Evolutionary conservation across 2,329 filamentous ascomycete species (phyloP).

Genomic region (Xylaria sp.): DNA sequence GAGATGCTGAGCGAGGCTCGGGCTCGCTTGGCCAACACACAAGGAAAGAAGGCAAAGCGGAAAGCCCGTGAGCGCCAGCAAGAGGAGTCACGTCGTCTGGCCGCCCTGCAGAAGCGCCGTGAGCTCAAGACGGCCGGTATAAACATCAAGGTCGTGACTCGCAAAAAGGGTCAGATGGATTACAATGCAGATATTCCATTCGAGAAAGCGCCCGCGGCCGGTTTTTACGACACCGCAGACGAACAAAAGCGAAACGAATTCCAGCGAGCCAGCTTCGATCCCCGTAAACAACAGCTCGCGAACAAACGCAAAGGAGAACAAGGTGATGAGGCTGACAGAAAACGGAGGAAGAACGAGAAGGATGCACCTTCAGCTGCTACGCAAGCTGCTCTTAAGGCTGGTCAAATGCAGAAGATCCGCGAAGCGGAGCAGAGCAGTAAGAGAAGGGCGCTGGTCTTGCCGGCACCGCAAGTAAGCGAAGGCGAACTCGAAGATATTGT

Average conservation of each 20-base stretch:
- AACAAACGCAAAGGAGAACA: conserved; percentile 94
- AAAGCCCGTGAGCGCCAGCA: conserved; percentile 96
- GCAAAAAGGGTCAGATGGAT: conserved; percentile 97
- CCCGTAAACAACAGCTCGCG: conserved; percentile 86
- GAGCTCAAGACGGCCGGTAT: conserved; percentile 98
- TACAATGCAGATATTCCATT: conserved; percentile 99
- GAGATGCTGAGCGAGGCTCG: conserved; percentile 99
- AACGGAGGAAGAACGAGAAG: conserved; percentile 90
- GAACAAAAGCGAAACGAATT: conserved; percentile 84
- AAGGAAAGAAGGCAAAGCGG: conserved; percentile 98
- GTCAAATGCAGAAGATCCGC: conserved; percentile 91
- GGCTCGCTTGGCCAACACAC: conserved; percentile 94
- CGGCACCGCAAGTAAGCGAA: conserved; percentile 91
- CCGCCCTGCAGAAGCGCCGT: conserved; percentile 90
- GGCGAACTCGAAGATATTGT: conserved; percentile 96
- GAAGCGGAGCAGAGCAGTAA: conserved; percentile 98
- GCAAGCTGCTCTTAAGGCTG: conserved; percentile 90
- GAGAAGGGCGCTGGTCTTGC: conserved; percentile 81
- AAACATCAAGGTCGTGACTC: conserved; percentile 92
- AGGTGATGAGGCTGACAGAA: conserved; percentile 82
- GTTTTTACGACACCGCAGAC: conserved; percentile 93
- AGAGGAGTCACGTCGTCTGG: conserved; percentile 90
- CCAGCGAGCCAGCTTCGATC: conserved; percentile 87
- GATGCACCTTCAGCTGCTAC: conserved; percentile 79
- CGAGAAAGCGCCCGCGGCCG: conserved; percentile 86